Evolutionary conservation across 768 basidiomycete genomes (phyloP).

Genomic region (Amanita jacksonii): DNA sequence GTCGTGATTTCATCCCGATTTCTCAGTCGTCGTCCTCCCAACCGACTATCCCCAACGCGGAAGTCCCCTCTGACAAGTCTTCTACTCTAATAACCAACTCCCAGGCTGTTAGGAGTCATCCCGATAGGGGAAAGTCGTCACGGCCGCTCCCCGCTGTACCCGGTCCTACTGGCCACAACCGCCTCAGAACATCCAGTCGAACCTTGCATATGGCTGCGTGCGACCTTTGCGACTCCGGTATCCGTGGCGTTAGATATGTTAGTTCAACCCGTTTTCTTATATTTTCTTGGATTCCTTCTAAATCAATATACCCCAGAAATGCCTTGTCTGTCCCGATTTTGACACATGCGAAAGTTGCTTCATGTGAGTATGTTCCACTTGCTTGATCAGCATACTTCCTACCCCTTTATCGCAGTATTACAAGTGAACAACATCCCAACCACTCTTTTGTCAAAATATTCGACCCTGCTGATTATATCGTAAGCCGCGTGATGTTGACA

Average conservation of each 20-base stretch:
- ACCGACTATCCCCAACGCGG: no score
- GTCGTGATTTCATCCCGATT: no score
- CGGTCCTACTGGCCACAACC: no score
- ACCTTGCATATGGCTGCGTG: slow-evolving; percentile 53
- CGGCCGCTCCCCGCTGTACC: no score
- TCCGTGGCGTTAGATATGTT: slow-evolving; percentile 67
- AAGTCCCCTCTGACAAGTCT: no score
- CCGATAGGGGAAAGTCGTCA: no score
- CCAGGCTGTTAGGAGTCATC: no score
- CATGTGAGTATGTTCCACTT: slow-evolving; percentile 25
- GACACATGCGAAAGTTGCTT: slow-evolving; percentile 71
- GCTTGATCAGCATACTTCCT: slow-evolving; percentile 4
- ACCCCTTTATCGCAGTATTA: slow-evolving; percentile 35
- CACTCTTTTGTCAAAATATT: slow-evolving; percentile 65
- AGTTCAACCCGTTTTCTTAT: slow-evolving; percentile 24
- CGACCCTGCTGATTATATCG: slow-evolving; percentile 47
- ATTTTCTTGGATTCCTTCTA: background rate
- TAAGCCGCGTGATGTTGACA: slow-evolving; percentile 22
- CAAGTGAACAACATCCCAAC: slow-evolving; percentile 60
- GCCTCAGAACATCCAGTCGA: no score
- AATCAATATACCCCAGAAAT: slow-evolving; percentile 46
- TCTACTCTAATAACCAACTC: no score
- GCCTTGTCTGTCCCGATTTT: slow-evolving; percentile 73
- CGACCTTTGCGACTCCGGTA: slow-evolving; percentile 66
- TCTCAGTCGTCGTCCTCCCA: no score